Base-by-base conservation (phyloP, 352 stramenopile species). In the Pythium utonaiense region DNA sequence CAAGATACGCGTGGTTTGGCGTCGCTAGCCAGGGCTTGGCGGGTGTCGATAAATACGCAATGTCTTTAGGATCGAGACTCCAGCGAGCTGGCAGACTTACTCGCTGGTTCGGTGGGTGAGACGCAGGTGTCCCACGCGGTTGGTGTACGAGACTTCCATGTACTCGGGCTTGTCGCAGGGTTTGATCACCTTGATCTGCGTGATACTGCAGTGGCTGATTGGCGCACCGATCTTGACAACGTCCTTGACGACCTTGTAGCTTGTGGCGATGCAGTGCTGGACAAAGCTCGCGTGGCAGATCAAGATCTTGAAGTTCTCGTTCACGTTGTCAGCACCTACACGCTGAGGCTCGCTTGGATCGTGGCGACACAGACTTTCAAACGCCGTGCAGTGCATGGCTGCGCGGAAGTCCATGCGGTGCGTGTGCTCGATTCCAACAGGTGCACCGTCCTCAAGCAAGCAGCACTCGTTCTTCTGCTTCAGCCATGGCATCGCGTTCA, bases 261-360 rank as follows among this genome's bases (percentile, higher is more conserved):
- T 86, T 58, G 75, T 70, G 28, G 83, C 77, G 51, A 92, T 68
- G 45, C 77, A 90, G 59, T 82, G 86, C 64, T 92, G 67, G 48
- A 70, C 56, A 27, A 92, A 89, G 69, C 83, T 92, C 30, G 80
- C 78, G 66, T 92, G 83, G 44, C 78, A 85, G 50, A 92, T 81
- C 13, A 90, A 28, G 44, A 92, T 74, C 66, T 87, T 87, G 54
- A 78, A 90, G 53, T 76, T 82, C 36, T 90, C 80, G 25, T 47
- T 14, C 1, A 54, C 40, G 3, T 77, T 64, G 19, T 63, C 66
- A 12, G 69, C 66, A 0, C 48, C 57, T 6, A 51, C 6, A 6
- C 41, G 56, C 13, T 69, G 68, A 3, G 44, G 24, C 40, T 64
- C 59, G 63, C 25, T 17, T 54, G 57, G 16, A 47, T 85, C 77